A percentile compares a stretch with the other conserved stretches of the same genome.
These are phyloP conservation scores for Yamadazyma endophytica DNA, from an alignment of 805 yeast species.

Conservation along the genomic window DNA sequence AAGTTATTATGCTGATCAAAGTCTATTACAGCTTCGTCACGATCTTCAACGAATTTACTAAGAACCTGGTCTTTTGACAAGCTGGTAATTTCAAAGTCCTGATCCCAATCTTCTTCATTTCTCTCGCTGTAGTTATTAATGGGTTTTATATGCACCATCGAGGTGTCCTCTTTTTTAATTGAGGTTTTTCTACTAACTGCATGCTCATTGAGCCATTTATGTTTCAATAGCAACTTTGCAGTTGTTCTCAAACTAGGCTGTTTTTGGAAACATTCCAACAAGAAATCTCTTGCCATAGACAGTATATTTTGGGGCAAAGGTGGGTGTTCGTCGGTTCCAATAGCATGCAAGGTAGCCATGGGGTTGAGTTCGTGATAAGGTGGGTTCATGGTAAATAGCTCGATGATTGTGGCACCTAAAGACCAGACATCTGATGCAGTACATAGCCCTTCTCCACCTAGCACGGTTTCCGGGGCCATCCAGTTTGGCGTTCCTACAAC, in stretches of 20 bases:
- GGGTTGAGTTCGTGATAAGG: constrained; percentile 76
- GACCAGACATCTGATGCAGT: constrained; percentile 92
- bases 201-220: constrained; percentile 51
- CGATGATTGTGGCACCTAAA: constrained; percentile 90
- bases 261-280: constrained; percentile 66
- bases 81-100: constrained; percentile 17
- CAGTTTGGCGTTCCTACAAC: constrained; percentile 90
- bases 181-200: too few relatives aligned
- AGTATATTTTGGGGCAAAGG: constrained; percentile 56
- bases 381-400: constrained; percentile 79
- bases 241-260: constrained; percentile 56
- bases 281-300: constrained; percentile 48
- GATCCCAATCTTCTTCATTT: constrained; percentile 34
- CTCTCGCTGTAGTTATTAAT: constrained; percentile 23
- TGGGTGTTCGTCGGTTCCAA: constrained; percentile 71
- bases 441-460: constrained; percentile 75
- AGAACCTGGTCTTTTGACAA: constrained; percentile 24
- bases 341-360: constrained; percentile 79
- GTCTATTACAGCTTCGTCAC: constrained; percentile 15
- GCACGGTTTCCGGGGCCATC: constrained; percentile 97
- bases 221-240: constrained; percentile 53
- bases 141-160: constrained; percentile 12
- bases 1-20: constrained; percentile 1
- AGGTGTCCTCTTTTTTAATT: too few relatives aligned
- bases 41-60: constrained; percentile 24